Conservation (phyloP, 352 stramenopile genomes). For the Phytopythium ostracodes region DNA sequence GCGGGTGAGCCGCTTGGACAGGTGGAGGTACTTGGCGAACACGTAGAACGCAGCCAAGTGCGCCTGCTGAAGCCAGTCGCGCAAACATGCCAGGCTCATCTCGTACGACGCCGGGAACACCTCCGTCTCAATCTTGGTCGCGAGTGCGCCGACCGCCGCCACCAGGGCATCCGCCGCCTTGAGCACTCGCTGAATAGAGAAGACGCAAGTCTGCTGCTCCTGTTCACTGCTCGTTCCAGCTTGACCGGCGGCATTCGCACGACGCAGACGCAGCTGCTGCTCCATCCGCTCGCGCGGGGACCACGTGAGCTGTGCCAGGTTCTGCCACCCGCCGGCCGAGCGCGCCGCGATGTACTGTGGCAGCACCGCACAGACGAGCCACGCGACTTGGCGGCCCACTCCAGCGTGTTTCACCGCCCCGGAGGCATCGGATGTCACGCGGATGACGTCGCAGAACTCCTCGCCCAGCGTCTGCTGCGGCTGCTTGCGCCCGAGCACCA, state of each 20-base stretch:
- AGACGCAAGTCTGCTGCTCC: neutral
- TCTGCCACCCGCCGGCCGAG: conserved; percentile 69
- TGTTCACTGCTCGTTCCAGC: neutral
- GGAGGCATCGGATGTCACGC: conserved; percentile 28
- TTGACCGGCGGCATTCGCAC: conserved; percentile 11
- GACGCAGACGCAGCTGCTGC: conserved; percentile 58
- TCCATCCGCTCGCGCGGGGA: conserved; percentile 77
- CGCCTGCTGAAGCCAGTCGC: conserved; percentile 42
- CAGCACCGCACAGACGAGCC: conserved; percentile 53
- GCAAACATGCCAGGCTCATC: conserved; percentile 41
- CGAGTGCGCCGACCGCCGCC: conserved; percentile 33
- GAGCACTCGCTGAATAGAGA: conserved; percentile 17
- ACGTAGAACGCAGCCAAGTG: conserved; percentile 81
- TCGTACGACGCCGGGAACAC: conserved; percentile 55
- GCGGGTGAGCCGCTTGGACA: conserved; percentile 60
- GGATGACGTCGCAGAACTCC: conserved; percentile 84
- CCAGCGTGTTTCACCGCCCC: conserved; percentile 25
- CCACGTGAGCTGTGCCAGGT: conserved; percentile 53
- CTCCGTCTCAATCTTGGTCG: conserved; percentile 34
- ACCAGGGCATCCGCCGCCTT: conserved; percentile 41
- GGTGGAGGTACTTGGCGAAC: conserved; percentile 59
- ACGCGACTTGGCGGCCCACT: conserved; percentile 38
- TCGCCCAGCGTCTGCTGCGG: conserved; percentile 83
- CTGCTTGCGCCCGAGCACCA: conserved; percentile 47
- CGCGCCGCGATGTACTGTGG: conserved; percentile 56